Conservation (phyloP, 2,329 filamentous ascomycete species). For the Orbilia blumenaviensis region DNA sequence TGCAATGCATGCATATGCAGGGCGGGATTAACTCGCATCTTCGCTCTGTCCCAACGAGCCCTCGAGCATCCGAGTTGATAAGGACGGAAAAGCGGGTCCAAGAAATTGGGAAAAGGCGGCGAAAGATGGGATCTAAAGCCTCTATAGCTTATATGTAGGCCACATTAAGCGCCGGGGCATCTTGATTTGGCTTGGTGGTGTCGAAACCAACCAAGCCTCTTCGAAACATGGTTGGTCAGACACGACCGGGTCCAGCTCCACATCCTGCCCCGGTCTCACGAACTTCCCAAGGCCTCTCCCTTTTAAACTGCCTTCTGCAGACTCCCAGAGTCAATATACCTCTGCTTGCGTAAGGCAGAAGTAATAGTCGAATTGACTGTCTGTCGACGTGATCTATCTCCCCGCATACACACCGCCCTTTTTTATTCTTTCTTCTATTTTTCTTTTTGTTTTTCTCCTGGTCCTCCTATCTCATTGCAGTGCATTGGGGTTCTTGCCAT, state of each 20-base stretch:
- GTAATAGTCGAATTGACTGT: neutral
- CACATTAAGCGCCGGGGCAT: conserved; percentile 44
- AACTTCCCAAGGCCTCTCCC: conserved; percentile 29
- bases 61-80: conserved; percentile 29
- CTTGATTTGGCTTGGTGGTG: conserved; percentile 53
- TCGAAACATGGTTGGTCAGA: conserved; percentile 54
- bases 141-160: conserved; percentile 39
- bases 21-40: conserved; percentile 30
- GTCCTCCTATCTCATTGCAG: conserved; percentile 42
- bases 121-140: conserved; percentile 37
- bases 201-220: conserved; percentile 53
- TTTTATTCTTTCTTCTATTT: neutral
- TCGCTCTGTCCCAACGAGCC: conserved; percentile 27
- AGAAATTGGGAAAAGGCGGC: conserved; percentile 19
- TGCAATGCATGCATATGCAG: conserved; percentile 48
- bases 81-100: conserved; percentile 12
- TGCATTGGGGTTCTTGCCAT: conserved; percentile 29
- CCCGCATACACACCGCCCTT: conserved; percentile 32
- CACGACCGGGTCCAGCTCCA: conserved; percentile 37
- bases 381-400: conserved; percentile 17
- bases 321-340: conserved; percentile 7
- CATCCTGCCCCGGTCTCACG: conserved; percentile 35
- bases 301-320: conserved; percentile 26
- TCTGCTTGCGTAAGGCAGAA: conserved; percentile 1
- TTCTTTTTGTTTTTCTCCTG: too few species aligned